Conservation (phyloP, 805 yeast species). For the Saccharomycopsis schoenii region DNA sequence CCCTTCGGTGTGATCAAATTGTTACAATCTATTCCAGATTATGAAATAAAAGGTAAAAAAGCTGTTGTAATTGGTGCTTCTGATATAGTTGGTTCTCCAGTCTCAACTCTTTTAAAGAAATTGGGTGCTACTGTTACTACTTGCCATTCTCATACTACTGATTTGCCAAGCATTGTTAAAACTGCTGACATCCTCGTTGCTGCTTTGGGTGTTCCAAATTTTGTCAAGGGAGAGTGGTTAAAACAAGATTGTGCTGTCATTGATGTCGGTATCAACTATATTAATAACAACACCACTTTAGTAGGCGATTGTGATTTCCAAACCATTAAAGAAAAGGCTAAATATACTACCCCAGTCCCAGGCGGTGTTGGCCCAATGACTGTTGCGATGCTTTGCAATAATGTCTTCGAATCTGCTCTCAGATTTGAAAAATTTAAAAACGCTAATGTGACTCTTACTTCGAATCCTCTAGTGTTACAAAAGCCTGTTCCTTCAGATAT, state of each 20-base stretch:
- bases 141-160: conserved; percentile 64
- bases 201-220: conserved; percentile 83
- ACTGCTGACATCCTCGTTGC: conserved; percentile 84
- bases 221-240: conserved; percentile 79
- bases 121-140: conserved; percentile 74
- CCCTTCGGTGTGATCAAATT: conserved; percentile 87
- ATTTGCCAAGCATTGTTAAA: conserved; percentile 47
- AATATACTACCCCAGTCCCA: conserved; percentile 88
- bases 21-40: conserved; percentile 51
- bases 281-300: conserved; percentile 62
- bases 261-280: conserved; percentile 92
- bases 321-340: conserved; percentile 50
- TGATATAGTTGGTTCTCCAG: conserved; percentile 94
- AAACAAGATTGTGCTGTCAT: conserved; percentile 78
- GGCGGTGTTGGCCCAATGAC: conserved; percentile 99
- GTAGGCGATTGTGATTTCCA: conserved; percentile 94
- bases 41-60: conserved; percentile 61
- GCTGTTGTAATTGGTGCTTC: conserved; percentile 93
- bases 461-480: conserved; percentile 22
- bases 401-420: conserved; percentile 70
- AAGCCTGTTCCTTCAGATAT: conserved; percentile 84
- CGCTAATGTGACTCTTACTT: conserved; percentile 53
- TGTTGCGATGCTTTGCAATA: conserved; percentile 86
- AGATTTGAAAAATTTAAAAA: conserved; percentile 35
- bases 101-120: conserved; percentile 70